Evolutionary conservation across 305 asterid species (phyloP).

Genomic region (Fraxinus floribunda): DNA sequence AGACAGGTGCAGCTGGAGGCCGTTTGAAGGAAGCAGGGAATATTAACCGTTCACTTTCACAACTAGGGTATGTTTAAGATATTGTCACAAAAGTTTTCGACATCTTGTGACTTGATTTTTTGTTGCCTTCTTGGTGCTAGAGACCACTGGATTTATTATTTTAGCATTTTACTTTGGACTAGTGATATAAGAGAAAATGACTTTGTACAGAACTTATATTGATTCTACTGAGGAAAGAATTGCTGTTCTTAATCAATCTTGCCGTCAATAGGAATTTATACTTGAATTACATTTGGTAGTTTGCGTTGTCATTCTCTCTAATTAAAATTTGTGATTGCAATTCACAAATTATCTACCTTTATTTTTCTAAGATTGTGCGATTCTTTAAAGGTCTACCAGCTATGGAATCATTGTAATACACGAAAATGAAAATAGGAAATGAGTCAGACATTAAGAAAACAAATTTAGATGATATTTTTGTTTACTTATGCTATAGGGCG

Average conservation of each 20-base stretch:
- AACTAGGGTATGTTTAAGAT: conserved; percentile 72
- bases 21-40: conserved; percentile 99
- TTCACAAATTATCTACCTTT: not conserved
- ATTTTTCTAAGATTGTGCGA: not conserved
- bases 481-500: not conserved
- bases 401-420: not conserved
- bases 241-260: conserved; percentile 3
- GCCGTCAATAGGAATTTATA: not conserved
- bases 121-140: not conserved
- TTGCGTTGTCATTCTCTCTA: not conserved
- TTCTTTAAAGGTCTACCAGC: not conserved
- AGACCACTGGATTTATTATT: not conserved
- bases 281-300: conserved; percentile 1
- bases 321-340: not conserved
- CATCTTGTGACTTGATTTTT: not conserved
- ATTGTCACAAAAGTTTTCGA: conserved; percentile 1
- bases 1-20: conserved; percentile 99
- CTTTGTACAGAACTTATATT: not conserved
- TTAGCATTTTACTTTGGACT: not conserved
- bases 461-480: not conserved
- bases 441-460: not conserved
- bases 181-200: not conserved
- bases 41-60: conserved; percentile 95
- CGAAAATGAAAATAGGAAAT: not conserved
- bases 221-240: conserved; percentile 5